Conservation (phyloP, 805 yeast genomes). For the Vanderwaltozyma polyspora region DNA sequence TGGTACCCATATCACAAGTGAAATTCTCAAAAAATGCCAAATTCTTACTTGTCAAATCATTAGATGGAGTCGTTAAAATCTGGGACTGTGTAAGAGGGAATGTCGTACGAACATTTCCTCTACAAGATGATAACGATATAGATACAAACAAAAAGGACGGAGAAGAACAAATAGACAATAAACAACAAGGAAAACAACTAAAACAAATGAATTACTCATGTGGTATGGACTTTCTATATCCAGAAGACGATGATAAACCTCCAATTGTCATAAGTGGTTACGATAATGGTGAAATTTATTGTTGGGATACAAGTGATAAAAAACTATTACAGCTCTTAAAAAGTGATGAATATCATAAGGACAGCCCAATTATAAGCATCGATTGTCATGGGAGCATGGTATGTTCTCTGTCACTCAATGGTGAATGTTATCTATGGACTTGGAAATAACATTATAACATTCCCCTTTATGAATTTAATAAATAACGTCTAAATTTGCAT, state of each 20-base stretch:
- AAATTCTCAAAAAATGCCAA: constrained; percentile 71
- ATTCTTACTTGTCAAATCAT: constrained; percentile 62
- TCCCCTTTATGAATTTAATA: neutral
- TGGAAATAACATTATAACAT: constrained; percentile 6
- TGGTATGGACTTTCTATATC: constrained; percentile 22
- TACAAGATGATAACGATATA: neutral
- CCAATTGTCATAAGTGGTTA: constrained; percentile 23
- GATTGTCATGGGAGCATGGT: constrained; percentile 11
- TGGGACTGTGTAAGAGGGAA: constrained; percentile 82
- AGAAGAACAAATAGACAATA: constrained; percentile 3
- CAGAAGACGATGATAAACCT: constrained; percentile 7
- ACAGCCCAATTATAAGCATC: constrained; percentile 18
- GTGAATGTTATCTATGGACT: constrained; percentile 20
- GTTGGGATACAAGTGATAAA: constrained; percentile 20
- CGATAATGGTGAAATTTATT: constrained; percentile 18
- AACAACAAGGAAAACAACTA: constrained; percentile 4
- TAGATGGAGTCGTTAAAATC: constrained; percentile 66
- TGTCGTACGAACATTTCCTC: constrained; percentile 59
- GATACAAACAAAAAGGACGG: neutral
- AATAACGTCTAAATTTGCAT: neutral
- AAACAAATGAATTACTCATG: constrained; percentile 13
- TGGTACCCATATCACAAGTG: constrained; percentile 60
- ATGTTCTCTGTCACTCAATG: constrained; percentile 19
- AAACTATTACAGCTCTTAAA: constrained; percentile 10
- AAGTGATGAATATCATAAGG: constrained; percentile 6